A percentile compares a stretch with the other conserved stretches of the same genome.
phyloP scores from a whole-genome alignment of 345 rosid genomes.

The Odontarrhena argentea region DNA sequence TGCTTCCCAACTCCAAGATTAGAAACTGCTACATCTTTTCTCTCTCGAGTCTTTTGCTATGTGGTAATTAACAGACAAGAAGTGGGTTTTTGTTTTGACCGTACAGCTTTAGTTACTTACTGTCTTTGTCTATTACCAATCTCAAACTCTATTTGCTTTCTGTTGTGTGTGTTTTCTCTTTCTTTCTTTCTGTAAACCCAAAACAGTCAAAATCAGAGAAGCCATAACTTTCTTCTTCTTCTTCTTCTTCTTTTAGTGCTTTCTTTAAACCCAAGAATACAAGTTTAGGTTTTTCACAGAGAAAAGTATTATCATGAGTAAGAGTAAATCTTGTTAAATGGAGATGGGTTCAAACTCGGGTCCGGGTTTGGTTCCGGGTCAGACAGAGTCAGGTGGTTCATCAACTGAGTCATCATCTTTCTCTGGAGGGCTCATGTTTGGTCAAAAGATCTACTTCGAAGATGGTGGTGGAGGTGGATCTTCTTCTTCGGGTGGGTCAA shows the following conservation, averaged over 20 bases:
- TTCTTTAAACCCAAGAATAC: constrained; percentile 27
- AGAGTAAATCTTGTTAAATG: constrained; percentile 38
- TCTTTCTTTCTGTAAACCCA: constrained; percentile 17
- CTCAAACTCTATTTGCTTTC: constrained; percentile 34
- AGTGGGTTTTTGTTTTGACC: constrained; percentile 13
- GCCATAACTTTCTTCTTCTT: constrained; percentile 28
- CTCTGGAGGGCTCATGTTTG: constrained; percentile 76
- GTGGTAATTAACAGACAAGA: constrained; percentile 34
- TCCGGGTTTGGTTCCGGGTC: constrained; percentile 52
- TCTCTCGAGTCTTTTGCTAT: constrained; percentile 15
- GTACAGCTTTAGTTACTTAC: constrained; percentile 39
- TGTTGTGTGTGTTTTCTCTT: constrained; percentile 18
- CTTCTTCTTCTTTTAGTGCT: constrained; percentile 24
- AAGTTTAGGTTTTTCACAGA: constrained; percentile 16
- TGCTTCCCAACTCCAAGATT: constrained; percentile 22
- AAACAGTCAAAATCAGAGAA: constrained; percentile 40
- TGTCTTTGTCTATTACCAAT: constrained; percentile 50
- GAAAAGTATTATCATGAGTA: constrained; percentile 16
- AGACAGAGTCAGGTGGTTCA: constrained; percentile 53
- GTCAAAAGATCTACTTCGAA: constrained; percentile 79
- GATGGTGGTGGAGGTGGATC: constrained; percentile 53
- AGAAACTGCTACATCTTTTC: constrained; percentile 29
- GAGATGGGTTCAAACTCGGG: constrained; percentile 70
- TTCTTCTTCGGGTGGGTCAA: constrained; percentile 38
- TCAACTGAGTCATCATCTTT: constrained; percentile 57